Percentiles rank a stretch among this genome's conserved stretches.
phyloP scores from a whole-genome alignment of 2,329 filamentous ascomycete species.

The Pyricularia grisea region DNA sequence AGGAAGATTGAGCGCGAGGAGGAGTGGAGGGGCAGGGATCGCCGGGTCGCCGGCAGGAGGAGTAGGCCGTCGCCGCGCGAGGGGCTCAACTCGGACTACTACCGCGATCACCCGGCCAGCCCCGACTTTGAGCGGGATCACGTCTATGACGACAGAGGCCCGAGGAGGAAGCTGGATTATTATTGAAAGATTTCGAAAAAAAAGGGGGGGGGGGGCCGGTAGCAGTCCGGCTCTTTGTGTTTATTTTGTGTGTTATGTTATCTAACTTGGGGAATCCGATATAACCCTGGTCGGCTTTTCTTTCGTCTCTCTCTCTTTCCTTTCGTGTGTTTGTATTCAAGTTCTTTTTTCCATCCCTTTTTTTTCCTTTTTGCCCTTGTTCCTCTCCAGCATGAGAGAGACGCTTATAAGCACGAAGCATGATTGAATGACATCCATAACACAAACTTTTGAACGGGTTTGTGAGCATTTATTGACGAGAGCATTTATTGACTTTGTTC shows the following conservation, averaged over 20 bases:
- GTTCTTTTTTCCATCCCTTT: not conserved
- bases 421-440: not conserved
- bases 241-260: too few species aligned
- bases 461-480: too few species aligned
- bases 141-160: slow-evolving; percentile 6
- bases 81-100: slow-evolving; percentile 12
- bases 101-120: not conserved
- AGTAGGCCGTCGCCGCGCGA: slow-evolving; percentile 12
- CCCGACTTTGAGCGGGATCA: slow-evolving; percentile 7
- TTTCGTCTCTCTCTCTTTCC: too few species aligned
- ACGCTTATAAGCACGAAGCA: not conserved
- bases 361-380: not conserved
- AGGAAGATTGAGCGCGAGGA: slow-evolving; percentile 19
- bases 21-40: slow-evolving; percentile 16
- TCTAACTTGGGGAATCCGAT: too few species aligned
- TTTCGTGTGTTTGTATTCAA: too few species aligned
- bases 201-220: too few species aligned
- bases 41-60: slow-evolving; percentile 3
- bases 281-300: too few species aligned
- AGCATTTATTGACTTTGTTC: not conserved
- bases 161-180: not conserved
- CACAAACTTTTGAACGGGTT: not conserved
- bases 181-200: not conserved
- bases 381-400: not conserved
- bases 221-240: not conserved